Conservation (phyloP, 371 early-diverging fungal species). For the Neoconidiobolus thromboides region DNA sequence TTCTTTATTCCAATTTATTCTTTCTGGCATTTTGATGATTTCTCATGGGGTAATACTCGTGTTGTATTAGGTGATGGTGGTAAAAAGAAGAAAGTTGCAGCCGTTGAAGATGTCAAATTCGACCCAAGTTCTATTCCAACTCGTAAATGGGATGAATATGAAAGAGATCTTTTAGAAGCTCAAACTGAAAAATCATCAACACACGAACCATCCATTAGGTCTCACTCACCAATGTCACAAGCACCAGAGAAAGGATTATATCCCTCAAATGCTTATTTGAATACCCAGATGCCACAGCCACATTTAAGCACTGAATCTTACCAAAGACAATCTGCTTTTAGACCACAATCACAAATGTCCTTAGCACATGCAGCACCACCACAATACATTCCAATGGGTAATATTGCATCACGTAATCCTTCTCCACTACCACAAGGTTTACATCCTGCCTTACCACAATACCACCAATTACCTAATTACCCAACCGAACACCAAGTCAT, state of each 20-base stretch:
- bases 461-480: neutral
- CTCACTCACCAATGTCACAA: neutral
- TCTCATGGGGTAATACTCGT: constrained; percentile 96
- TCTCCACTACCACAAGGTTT: neutral
- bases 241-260: neutral
- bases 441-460: constrained; percentile 4
- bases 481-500: constrained; percentile 49
- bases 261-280: neutral
- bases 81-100: constrained; percentile 30
- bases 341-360: neutral
- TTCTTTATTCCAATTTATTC: constrained; percentile 69
- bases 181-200: constrained; percentile 7
- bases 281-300: neutral
- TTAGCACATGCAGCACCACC: neutral
- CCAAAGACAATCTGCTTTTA: neutral
- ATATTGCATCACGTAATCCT: neutral
- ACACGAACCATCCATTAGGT: neutral
- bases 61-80: constrained; percentile 58
- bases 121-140: constrained; percentile 22
- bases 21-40: constrained; percentile 96
- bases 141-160: constrained; percentile 41
- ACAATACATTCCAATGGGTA: neutral
- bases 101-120: constrained; percentile 16
- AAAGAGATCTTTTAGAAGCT: constrained; percentile 22
- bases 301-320: neutral